Evolutionary conservation across 1,139 yeast species (phyloP), one percentile per base, ranked within the genome.

Genomic region (Kluyveromyces sp.): DNA sequence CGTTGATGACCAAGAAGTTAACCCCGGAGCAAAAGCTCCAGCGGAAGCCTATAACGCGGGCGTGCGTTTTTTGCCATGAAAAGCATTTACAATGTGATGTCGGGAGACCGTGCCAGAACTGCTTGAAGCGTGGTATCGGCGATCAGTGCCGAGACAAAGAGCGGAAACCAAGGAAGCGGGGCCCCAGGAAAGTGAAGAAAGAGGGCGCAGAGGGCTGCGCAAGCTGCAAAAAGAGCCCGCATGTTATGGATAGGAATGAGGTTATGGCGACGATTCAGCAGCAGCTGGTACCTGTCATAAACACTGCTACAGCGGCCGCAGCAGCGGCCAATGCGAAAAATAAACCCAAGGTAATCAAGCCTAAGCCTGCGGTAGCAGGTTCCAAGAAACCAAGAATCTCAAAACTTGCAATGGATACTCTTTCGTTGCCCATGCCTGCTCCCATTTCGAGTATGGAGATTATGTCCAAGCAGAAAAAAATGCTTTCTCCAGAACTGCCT

Each of bases 1-100:
- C 22, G 11, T 45, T 29, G 39, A 80, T 81, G 88, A 82, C 88
- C 0, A 78, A 77, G 56, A 72, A 69, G 49, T 71, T 82, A 20
- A 70, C 80, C 1, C 63, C 64, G 12, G 74, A 70, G 41, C 75
- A 79, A 52, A 80, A 77, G 56, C 66, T 65, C 36, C 66, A 62
- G 31, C 64, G 89, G 40, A 76, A 70, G 50, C 86, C 88, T 2
- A 78, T 83, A 2, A 66, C 76, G 16, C 69, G 82, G 39, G 92
- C 89, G 0, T 83, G 92, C 57, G 70, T 70, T 15, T 80, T 81
- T 56, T 83, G 89, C 58, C 87, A 82, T 57, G 65, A 70, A 30
- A 83, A 83, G 50, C 92, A 82, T 54, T 67, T 83, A 19, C 89
- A 82, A 52, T 83, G 89, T 58, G 77, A 74, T 49, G 55, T 59